Percentiles rank a stretch among this genome's conserved stretches.
Evolutionary conservation across 768 basidiomycete species (phyloP).

Genomic region (Asterophora lycoperdoides): DNA sequence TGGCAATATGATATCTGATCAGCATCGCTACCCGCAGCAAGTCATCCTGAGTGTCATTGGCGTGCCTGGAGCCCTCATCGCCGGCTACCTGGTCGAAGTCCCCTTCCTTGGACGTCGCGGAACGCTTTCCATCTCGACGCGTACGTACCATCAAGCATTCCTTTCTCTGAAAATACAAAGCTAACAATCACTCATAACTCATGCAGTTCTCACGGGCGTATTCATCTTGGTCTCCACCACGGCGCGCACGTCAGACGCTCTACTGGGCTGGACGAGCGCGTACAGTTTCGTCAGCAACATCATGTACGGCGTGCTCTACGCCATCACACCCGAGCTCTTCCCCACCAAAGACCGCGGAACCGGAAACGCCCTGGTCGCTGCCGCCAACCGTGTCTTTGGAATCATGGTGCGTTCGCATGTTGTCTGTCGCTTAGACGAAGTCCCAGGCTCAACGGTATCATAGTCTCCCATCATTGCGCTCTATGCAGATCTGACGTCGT

Average conservation of each 20-base stretch:
- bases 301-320: slow-evolving; percentile 76
- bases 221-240: slow-evolving; percentile 77
- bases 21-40: slow-evolving; percentile 38
- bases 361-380: slow-evolving; percentile 61
- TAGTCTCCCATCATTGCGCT: slow-evolving; percentile 72
- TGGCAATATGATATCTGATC: not conserved
- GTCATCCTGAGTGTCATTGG: slow-evolving; percentile 66
- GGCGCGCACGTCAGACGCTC: slow-evolving; percentile 59
- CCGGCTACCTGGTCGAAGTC: slow-evolving; percentile 67
- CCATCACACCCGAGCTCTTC: slow-evolving; percentile 66
- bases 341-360: slow-evolving; percentile 72
- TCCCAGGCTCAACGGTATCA: not conserved
- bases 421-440: not conserved
- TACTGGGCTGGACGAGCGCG: slow-evolving; percentile 80
- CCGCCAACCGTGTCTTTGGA: slow-evolving; percentile 61
- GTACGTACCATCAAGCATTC: slow-evolving; percentile 34
- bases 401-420: slow-evolving; percentile 48
- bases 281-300: slow-evolving; percentile 65
- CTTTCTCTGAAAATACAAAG: not conserved
- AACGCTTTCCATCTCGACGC: slow-evolving; percentile 58
- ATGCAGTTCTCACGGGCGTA: slow-evolving; percentile 63
- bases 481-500: slow-evolving; percentile 58
- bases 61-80: slow-evolving; percentile 67
- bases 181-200: slow-evolving; percentile 17
- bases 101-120: slow-evolving; percentile 63